phyloP scores from a whole-genome alignment of 2,329 filamentous ascomycete species.

The Neurospora crassa region DNA sequence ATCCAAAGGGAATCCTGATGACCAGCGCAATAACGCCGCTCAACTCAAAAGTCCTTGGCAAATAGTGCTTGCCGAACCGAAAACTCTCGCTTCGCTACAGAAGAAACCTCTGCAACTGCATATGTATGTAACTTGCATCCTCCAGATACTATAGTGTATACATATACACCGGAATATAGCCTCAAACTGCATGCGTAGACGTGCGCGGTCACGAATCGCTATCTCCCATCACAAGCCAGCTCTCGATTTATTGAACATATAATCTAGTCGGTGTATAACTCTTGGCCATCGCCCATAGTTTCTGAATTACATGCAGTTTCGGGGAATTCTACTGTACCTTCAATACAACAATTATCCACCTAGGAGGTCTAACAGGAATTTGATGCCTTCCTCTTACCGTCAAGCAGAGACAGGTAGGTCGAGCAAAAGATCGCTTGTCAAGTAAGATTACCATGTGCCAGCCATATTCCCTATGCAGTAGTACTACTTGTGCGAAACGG shows the following conservation, averaged over 20 bases:
- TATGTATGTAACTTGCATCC: neutral
- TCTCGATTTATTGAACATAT: no score
- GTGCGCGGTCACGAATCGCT: neutral
- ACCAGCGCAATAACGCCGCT: neutral
- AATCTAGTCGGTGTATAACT: neutral
- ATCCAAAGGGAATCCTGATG: neutral
- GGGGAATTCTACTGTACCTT: no score
- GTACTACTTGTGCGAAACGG: neutral
- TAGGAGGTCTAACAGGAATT: no score
- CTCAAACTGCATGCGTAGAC: neutral
- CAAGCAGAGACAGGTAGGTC: neutral
- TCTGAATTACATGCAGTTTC: neutral
- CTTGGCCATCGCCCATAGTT: neutral
- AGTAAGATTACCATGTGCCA: neutral
- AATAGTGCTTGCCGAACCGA: neutral
- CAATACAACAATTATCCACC: no score
- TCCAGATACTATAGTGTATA: neutral
- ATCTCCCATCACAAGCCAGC: neutral
- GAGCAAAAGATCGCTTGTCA: neutral
- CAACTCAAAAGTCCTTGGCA: neutral
- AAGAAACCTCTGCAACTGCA: neutral
- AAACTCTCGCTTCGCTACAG: neutral
- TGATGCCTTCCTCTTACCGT: no score
- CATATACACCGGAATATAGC: neutral
- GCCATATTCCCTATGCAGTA: neutral